Evolutionary conservation across 2,329 filamentous ascomycete species (phyloP), one percentile per base, ranked within the genome.

Genomic region (Colletotrichum godetiae): DNA sequence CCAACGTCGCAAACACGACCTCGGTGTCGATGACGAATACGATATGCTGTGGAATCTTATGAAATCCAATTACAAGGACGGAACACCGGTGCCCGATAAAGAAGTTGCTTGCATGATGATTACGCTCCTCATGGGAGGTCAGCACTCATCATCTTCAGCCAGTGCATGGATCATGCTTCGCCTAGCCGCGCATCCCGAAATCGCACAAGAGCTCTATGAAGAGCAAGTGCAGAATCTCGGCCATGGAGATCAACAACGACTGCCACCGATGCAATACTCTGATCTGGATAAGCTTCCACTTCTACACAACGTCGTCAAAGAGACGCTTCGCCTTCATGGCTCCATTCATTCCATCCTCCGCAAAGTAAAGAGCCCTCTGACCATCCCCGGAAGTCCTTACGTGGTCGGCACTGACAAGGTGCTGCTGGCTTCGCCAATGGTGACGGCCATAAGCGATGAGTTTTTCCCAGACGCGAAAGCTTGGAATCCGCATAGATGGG

Each of bases 51-150:
- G 42, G 15, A 49, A 49, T 19, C 19, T 49, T 7, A 49, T 49
- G 42, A 22, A 22, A 3, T 49, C 19, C 15, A 22, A 82, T 89
- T 96, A 96, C 88, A 95, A 95, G 84, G 87, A 94, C 77, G 93
- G 94, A 59, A 87, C 85, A 12, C 83, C 86, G 0, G 83, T 95
- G 1, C 91, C 93, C 0, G 93, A 96, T 80, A 88, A 91, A 76
- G 93, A 96, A 79, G 90, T 96, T 64, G 93, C 93, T 0, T 92
- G 95, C 82, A 94, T 96, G 87, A 95, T 96, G 94, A 96, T 96
- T 78, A 93, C 93, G 0, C 87, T 96, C 19, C 88, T 96, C 64
- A 95, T 97, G 93, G 94, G 80, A 89, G 94, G 94, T 63, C 94
- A 97, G 79, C 94, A 96, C 84, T 93, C 92, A 1, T 95, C 93